A percentile compares a stretch with the other conserved stretches of the same genome.
phyloP scores from a whole-genome alignment of 108 stramenopile species.

The Nannochloropsis salina region DNA sequence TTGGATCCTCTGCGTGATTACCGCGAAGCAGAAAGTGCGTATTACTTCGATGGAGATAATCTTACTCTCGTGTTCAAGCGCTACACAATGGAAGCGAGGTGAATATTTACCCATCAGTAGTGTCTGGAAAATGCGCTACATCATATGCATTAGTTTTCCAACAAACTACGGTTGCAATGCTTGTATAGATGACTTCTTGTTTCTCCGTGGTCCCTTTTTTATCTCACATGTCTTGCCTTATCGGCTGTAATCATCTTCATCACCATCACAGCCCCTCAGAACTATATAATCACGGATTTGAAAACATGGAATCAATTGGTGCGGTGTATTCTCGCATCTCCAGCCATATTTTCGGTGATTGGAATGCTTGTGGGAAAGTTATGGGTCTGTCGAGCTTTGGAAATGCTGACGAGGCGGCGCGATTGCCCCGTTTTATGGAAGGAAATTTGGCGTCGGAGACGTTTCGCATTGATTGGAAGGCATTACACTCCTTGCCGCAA shows the following conservation, averaged over 20 bases:
- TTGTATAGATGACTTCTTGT: background rate
- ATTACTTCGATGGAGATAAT: constrained; percentile 37
- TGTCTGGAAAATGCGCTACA: background rate
- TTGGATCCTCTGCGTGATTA: constrained; percentile 64
- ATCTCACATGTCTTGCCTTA: background rate
- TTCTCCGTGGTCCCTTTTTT: background rate
- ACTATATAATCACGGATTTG: constrained; percentile 77
- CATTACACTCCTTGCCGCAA: constrained; percentile 25
- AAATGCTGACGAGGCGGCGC: background rate
- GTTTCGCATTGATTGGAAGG: constrained; percentile 39
- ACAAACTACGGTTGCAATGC: too few species aligned
- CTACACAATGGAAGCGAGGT: constrained; percentile 66
- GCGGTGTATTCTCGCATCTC: constrained; percentile 84
- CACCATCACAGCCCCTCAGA: constrained; percentile 54
- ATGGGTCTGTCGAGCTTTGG: constrained; percentile 75
- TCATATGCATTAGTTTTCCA: too few species aligned
- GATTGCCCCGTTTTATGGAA: constrained; percentile 20
- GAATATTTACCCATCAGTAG: background rate
- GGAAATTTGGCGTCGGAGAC: constrained; percentile 28
- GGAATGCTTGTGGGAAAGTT: constrained; percentile 89
- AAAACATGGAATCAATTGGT: constrained; percentile 90
- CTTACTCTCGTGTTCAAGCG: constrained; percentile 67
- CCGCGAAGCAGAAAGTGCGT: constrained; percentile 80
- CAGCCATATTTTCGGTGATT: constrained; percentile 87
- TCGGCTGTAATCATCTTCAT: too few species aligned